Percentiles rank a stretch among this genome's conserved stretches.
phyloP scores from a whole-genome alignment of 2,329 filamentous ascomycete genomes.

The Sporothrix pallida region DNA sequence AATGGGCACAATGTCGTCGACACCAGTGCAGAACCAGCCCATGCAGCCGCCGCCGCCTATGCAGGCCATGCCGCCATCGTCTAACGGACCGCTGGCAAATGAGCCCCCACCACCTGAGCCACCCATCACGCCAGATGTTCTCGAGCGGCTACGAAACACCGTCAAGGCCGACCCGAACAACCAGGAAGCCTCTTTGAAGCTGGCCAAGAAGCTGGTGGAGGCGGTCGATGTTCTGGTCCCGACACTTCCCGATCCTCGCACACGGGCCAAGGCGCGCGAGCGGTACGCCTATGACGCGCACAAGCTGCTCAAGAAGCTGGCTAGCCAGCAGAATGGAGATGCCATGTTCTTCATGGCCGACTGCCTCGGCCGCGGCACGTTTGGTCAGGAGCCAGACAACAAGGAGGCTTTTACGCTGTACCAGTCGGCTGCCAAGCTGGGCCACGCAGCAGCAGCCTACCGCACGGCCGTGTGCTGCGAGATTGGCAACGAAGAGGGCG shows the following conservation, averaged over 20 bases:
- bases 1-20: conserved; percentile 40
- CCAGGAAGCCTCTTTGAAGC: conserved; percentile 69
- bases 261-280: conserved; percentile 76
- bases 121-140: conserved; percentile 77
- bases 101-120: conserved; percentile 39
- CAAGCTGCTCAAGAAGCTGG: conserved; percentile 90
- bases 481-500: conserved; percentile 91
- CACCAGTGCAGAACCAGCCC: conserved; percentile 34
- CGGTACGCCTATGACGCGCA: conserved; percentile 84
- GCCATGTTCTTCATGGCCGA: conserved; percentile 96
- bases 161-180: conserved; percentile 76
- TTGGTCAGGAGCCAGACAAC: conserved; percentile 80
- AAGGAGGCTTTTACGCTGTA: conserved; percentile 95
- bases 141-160: conserved; percentile 73
- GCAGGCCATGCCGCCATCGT: conserved; percentile 39
- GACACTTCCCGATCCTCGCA: conserved; percentile 69
- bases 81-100: conserved; percentile 7
- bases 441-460: conserved; percentile 86
- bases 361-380: conserved; percentile 78
- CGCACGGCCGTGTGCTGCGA: conserved; percentile 97
- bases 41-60: conserved; percentile 41
- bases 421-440: conserved; percentile 88
- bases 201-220: conserved; percentile 86
- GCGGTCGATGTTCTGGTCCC: conserved; percentile 77
- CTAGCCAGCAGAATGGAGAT: conserved; percentile 72